Conservation (phyloP, 257 asterid species). For the Thymus quinquecostatus region DNA sequence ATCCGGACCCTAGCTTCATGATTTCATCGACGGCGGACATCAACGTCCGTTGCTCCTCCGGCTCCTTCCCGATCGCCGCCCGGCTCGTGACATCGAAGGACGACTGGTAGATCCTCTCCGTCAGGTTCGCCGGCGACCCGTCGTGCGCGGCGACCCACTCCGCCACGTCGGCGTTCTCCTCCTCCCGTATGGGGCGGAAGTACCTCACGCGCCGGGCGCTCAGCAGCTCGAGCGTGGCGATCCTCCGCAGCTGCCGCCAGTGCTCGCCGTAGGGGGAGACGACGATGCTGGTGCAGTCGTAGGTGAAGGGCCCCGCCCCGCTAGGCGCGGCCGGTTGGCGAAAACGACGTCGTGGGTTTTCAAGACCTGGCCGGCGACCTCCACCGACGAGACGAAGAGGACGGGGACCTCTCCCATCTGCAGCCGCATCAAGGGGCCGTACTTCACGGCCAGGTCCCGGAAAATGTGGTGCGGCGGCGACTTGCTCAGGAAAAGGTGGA, state of each 20-base stretch:
- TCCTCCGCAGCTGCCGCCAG: background rate
- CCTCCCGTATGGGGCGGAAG: background rate
- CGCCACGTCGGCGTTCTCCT: background rate
- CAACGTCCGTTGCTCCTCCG: background rate
- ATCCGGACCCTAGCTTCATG: background rate
- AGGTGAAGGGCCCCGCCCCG: background rate
- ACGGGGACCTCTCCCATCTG: background rate
- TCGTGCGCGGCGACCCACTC: background rate
- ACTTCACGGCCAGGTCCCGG: background rate
- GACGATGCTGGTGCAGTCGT: background rate
- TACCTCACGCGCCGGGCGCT: background rate
- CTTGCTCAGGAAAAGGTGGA: background rate
- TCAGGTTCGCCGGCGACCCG: background rate
- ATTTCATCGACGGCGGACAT: background rate
- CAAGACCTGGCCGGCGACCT: background rate
- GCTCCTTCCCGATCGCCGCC: background rate
- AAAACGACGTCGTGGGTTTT: background rate
- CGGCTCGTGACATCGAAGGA: background rate
- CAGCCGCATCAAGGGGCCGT: conserved; percentile 4
- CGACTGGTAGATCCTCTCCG: background rate
- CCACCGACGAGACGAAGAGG: background rate
- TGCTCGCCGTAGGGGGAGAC: background rate
- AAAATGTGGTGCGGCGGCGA: background rate
- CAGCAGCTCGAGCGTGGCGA: background rate
- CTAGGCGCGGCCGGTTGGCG: background rate